phyloP scores from a whole-genome alignment of 345 rosid species.

The Lepidium aucheri region DNA sequence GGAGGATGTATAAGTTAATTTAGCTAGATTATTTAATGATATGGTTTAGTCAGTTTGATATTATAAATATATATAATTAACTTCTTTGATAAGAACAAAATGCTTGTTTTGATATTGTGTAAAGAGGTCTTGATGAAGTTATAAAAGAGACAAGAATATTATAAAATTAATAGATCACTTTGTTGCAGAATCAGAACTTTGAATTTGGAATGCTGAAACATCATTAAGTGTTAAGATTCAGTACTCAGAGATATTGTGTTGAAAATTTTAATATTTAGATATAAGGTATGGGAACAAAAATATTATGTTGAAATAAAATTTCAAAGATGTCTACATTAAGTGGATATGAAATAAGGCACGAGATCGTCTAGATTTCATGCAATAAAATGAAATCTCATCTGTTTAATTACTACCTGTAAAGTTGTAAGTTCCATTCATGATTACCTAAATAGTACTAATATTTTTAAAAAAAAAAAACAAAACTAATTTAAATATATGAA shows the following conservation, averaged over 20 bases:
- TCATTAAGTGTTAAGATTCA: not conserved
- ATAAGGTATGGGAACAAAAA: not conserved
- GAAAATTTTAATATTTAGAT: not conserved
- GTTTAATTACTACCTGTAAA: constrained; percentile 3
- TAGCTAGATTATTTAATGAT: not conserved
- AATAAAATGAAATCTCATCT: not conserved
- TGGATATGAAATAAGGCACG: constrained; percentile 1
- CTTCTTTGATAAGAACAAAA: too few species aligned
- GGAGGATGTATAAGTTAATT: not conserved
- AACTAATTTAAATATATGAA: too few species aligned
- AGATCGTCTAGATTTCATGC: not conserved
- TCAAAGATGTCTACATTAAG: too few species aligned
- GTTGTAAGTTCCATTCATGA: not conserved
- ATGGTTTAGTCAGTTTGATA: not conserved
- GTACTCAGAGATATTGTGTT: not conserved
- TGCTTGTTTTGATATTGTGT: too few species aligned
- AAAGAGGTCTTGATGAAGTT: too few species aligned
- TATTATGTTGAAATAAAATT: not conserved
- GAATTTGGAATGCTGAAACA: not conserved
- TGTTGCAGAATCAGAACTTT: not conserved
- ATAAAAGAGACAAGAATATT: too few species aligned
- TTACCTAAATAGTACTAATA: constrained; percentile 5
- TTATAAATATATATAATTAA: not conserved
- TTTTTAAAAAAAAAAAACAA: too few species aligned
- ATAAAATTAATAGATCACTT: not conserved